Conservation (phyloP, 2,329 filamentous ascomycete genomes). For the Cladorrhinum sp. region DNA sequence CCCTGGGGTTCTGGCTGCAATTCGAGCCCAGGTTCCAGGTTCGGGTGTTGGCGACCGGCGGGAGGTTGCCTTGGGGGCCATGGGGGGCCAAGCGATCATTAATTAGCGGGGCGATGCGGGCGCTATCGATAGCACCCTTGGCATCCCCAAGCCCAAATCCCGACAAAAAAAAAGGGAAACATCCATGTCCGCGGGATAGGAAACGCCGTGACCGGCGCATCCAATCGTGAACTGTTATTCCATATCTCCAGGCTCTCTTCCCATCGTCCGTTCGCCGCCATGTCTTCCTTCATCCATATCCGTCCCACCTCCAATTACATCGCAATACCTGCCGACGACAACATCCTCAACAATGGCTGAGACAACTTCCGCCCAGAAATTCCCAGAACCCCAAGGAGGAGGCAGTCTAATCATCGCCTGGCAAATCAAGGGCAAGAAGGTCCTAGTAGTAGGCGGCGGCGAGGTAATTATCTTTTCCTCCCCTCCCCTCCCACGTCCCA, state of each 20-base stretch:
- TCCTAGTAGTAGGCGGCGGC: slow-evolving; percentile 91
- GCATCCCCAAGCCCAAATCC: not conserved
- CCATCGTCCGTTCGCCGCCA: not conserved
- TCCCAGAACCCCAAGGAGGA: slow-evolving; percentile 80
- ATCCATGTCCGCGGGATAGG: not conserved
- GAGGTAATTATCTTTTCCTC: slow-evolving; percentile 61
- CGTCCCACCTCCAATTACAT: not conserved
- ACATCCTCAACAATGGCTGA: slow-evolving; percentile 25
- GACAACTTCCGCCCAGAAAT: slow-evolving; percentile 39
- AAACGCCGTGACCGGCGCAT: not conserved
- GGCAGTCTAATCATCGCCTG: slow-evolving; percentile 93
- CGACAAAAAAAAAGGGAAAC: too few relatives aligned
- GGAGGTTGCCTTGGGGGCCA: not conserved
- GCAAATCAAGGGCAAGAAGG: slow-evolving; percentile 85
- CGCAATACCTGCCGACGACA: slow-evolving; percentile 16
- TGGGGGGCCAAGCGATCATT: not conserved
- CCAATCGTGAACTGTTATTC: not conserved
- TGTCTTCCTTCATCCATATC: not conserved
- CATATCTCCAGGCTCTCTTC: too few relatives aligned
- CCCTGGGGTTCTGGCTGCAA: too few relatives aligned
- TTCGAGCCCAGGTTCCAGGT: too few relatives aligned
- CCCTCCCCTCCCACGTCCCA: slow-evolving; percentile 4
- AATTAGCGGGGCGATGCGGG: not conserved
- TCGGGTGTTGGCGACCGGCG: too few relatives aligned
- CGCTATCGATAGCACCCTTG: not conserved